Conservation (phyloP, 495 filamentous ascomycete genomes). For the Aspergillus mulundensis region DNA sequence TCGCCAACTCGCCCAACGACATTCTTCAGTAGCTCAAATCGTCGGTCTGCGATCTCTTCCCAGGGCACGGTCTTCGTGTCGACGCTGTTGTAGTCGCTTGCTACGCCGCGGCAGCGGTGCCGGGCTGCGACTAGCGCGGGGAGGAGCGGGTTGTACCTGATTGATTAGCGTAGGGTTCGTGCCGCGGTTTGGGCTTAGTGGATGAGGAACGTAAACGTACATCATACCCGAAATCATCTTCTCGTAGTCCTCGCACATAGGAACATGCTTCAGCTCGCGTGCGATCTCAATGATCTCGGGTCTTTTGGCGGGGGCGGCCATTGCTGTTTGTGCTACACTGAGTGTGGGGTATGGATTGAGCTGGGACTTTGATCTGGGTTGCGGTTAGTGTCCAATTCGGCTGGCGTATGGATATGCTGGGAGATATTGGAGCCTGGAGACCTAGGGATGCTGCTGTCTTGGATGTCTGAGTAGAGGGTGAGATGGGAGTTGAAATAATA, state of each 20-base stretch:
- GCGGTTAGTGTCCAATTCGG: background rate
- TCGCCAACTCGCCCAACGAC: slow-evolving; percentile 43
- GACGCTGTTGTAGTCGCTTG: slow-evolving; percentile 46
- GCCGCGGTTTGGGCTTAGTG: too few relatives aligned
- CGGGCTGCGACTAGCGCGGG: slow-evolving; percentile 41
- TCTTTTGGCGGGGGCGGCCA: slow-evolving; percentile 39
- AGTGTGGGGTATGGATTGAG: background rate
- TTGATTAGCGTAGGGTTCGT: too few relatives aligned
- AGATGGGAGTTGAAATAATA: background rate
- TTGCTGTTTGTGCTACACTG: background rate
- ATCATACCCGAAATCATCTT: slow-evolving; percentile 51
- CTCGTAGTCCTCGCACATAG: slow-evolving; percentile 43
- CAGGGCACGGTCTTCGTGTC: slow-evolving; percentile 37
- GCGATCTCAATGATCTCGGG: slow-evolving; percentile 43
- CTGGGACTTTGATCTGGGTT: background rate
- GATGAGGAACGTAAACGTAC: too few relatives aligned
- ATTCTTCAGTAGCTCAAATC: slow-evolving; percentile 35
- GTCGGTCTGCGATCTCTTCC: slow-evolving; percentile 29
- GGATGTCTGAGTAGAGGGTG: background rate
- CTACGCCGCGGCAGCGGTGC: slow-evolving; percentile 40
- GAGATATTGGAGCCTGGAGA: background rate
- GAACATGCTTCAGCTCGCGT: slow-evolving; percentile 32
- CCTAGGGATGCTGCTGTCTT: background rate
- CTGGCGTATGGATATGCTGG: background rate
- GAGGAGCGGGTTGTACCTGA: slow-evolving; percentile 41